phyloP scores from a whole-genome alignment of 768 basidiomycete genomes.

The Pholiota conissans region DNA sequence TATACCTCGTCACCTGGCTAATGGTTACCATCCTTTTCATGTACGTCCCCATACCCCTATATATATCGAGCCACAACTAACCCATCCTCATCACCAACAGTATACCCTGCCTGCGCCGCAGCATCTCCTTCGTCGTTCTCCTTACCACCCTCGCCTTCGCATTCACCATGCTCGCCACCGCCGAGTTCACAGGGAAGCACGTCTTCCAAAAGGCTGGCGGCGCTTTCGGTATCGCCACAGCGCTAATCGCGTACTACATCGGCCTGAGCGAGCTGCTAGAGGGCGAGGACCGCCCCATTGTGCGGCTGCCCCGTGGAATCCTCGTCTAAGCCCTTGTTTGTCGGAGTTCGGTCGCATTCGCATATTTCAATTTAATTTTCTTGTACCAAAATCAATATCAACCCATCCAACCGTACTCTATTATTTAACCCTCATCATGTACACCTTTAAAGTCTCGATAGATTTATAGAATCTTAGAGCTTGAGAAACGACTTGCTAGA shows the following conservation, averaged over 20 bases:
- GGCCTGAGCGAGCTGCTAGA: conserved; percentile 39
- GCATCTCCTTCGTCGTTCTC: conserved; percentile 26
- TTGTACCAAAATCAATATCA: too few relatives aligned
- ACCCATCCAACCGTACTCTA: too few relatives aligned
- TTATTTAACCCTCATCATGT: too few relatives aligned
- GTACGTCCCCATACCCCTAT: conserved; percentile 38
- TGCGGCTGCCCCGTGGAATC: conserved; percentile 39
- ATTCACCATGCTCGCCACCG: conserved; percentile 27
- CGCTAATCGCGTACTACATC: conserved; percentile 46
- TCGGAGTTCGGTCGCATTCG: too few relatives aligned
- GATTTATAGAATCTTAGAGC: too few relatives aligned
- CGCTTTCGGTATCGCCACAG: conserved; percentile 38
- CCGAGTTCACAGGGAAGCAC: conserved; percentile 26
- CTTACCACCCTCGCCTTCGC: conserved; percentile 24
- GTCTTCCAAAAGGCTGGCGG: conserved; percentile 39
- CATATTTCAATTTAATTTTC: too few relatives aligned
- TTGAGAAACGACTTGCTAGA: too few relatives aligned
- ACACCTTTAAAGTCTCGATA: too few relatives aligned
- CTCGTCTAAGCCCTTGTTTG: too few relatives aligned
- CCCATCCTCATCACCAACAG: conserved; percentile 12
- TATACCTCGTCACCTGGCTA: conserved; percentile 70
- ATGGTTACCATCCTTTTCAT: conserved; percentile 63
- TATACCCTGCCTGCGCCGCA: conserved; percentile 24
- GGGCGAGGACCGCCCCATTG: conserved; percentile 33
- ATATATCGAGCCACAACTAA: not conserved